Conservation (phyloP, 2,329 filamentous ascomycete genomes). For the Calonectria pseudoturangicola region DNA sequence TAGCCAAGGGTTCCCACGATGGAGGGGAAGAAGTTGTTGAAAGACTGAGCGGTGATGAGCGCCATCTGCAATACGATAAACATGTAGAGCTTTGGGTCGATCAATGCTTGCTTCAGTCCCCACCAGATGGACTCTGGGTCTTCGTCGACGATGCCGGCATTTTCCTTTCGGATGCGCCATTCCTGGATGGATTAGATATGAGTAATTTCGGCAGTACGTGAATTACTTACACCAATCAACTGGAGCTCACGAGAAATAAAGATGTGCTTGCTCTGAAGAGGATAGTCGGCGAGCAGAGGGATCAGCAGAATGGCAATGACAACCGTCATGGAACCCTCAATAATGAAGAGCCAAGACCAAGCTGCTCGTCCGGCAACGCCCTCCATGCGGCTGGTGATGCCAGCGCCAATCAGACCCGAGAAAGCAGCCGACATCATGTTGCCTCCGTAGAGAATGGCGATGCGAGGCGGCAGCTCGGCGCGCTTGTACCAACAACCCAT, state of each 20-base stretch:
- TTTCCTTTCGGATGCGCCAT: slow-evolving; percentile 38
- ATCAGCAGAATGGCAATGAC: slow-evolving; percentile 45
- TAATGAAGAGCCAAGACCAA: slow-evolving; percentile 81
- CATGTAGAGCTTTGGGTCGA: slow-evolving; percentile 61
- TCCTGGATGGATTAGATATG: slow-evolving; percentile 9
- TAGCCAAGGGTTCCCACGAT: slow-evolving; percentile 41
- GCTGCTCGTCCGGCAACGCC: slow-evolving; percentile 53
- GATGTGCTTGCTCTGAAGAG: slow-evolving; percentile 35
- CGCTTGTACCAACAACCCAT: slow-evolving; percentile 75
- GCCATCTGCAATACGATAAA: slow-evolving; percentile 60
- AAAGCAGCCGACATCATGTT: slow-evolving; percentile 81
- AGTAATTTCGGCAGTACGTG: slow-evolving; percentile 42
- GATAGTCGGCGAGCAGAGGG: slow-evolving; percentile 56
- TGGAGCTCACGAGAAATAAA: slow-evolving; percentile 36
- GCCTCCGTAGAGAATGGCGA: slow-evolving; percentile 75
- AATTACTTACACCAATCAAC: slow-evolving; percentile 30
- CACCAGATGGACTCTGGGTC: slow-evolving; percentile 40
- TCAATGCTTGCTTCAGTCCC: slow-evolving; percentile 66
- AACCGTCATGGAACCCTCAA: slow-evolving; percentile 71
- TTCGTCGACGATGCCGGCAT: slow-evolving; percentile 36
- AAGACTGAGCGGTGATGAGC: slow-evolving; percentile 53
- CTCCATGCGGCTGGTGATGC: slow-evolving; percentile 69
- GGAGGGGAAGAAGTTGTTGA: slow-evolving; percentile 63
- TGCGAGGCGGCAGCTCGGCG: slow-evolving; percentile 78
- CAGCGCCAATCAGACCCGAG: slow-evolving; percentile 76